These are phyloP conservation scores for Lachnellula hyalina DNA, from an alignment of 2,329 filamentous ascomycete species.

Conservation along the genomic window DNA sequence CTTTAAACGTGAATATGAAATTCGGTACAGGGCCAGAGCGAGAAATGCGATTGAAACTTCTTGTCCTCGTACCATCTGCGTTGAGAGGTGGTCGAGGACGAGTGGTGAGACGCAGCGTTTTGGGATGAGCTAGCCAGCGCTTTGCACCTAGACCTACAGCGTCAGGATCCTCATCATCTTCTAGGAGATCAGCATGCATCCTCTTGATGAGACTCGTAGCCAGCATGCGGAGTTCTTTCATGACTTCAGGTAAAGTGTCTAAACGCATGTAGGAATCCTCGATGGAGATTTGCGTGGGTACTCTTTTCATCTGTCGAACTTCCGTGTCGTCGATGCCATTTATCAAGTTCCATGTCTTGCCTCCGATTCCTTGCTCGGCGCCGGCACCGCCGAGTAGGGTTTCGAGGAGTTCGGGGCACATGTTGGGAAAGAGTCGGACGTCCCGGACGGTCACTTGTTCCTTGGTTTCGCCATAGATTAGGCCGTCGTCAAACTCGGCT, in stretches of 20 bases:
- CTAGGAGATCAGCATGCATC: conserved; percentile 72
- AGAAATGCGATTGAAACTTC: conserved; percentile 65
- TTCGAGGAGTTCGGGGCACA: conserved; percentile 62
- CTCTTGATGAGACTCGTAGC: conserved; percentile 66
- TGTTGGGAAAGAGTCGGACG: conserved; percentile 55
- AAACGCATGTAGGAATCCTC: conserved; percentile 84
- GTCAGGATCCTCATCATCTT: conserved; percentile 28
- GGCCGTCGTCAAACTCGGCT: conserved; percentile 37
- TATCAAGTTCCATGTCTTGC: conserved; percentile 69
- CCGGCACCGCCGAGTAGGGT: conserved; percentile 65
- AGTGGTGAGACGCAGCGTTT: conserved; percentile 75
- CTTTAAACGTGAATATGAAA: conserved; percentile 64
- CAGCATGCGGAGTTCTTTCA: conserved; percentile 63
- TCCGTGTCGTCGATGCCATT: conserved; percentile 74
- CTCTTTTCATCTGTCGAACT: conserved; percentile 63
- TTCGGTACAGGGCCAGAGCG: conserved; percentile 67
- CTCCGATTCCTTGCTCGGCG: conserved; percentile 64
- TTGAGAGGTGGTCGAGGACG: conserved; percentile 53
- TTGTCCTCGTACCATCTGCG: conserved; percentile 47
- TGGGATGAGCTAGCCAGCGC: conserved; percentile 74
- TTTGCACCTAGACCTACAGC: conserved; percentile 14
- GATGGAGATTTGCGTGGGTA: conserved; percentile 87
- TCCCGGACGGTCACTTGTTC: conserved; percentile 59
- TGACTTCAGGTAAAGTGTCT: conserved; percentile 57
- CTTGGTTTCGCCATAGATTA: conserved; percentile 44